Evolutionary conservation across 73 alveolate genomes (phyloP).

Genomic region (Halteria grandinella): DNA sequence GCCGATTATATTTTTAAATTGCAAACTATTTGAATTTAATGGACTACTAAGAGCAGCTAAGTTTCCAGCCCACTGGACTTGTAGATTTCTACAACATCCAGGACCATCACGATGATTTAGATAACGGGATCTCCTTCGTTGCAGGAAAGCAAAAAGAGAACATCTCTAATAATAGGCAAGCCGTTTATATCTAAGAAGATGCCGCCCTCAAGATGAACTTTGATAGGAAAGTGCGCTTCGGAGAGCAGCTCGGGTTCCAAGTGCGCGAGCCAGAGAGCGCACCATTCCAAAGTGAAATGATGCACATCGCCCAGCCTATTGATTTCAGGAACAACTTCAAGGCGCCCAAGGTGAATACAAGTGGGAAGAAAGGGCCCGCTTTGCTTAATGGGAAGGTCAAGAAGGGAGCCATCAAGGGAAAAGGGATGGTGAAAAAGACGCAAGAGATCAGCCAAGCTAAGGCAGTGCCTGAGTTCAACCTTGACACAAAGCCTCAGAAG

Average conservation of each 20-base stretch:
- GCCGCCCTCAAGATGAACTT: slow-evolving; percentile 25
- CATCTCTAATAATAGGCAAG: neutral
- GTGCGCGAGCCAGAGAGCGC: neutral
- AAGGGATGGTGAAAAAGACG: too few species aligned
- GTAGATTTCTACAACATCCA: neutral
- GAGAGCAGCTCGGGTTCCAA: slow-evolving; percentile 11
- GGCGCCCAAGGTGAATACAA: too few species aligned
- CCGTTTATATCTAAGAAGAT: neutral
- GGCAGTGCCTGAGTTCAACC: too few species aligned
- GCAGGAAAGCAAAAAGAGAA: neutral
- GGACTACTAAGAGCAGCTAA: slow-evolving; percentile 17
- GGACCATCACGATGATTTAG: neutral
- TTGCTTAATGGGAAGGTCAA: too few species aligned
- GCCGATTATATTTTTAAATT: neutral
- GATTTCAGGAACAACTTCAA: too few species aligned
- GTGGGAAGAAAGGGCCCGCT: too few species aligned
- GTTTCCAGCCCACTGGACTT: neutral
- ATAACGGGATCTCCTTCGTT: neutral
- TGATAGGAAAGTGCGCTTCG: slow-evolving; percentile 42
- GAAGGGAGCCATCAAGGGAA: too few species aligned
- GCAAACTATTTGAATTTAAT: neutral
- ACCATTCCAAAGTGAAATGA: slow-evolving; percentile 9
- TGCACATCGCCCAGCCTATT: too few species aligned
- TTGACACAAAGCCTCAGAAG: slow-evolving; percentile 20
- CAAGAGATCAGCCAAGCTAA: too few species aligned